A percentile compares a stretch with the other conserved stretches of the same genome.
Conservation (phyloP, 106 monocot species). For the Ottelia alismoides region DNA sequence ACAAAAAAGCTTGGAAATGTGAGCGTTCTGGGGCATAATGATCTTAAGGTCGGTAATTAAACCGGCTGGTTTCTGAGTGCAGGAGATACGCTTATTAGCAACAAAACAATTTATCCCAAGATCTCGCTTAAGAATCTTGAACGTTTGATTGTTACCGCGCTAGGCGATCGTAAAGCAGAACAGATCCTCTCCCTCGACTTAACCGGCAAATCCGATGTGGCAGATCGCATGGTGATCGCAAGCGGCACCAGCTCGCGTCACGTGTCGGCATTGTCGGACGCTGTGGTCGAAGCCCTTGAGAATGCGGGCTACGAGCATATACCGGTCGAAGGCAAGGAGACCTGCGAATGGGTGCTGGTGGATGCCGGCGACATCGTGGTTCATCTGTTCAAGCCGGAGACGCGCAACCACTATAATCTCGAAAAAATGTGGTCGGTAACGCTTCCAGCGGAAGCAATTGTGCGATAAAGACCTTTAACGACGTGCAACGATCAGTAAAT, state of each 20-base stretch:
- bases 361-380: neutral
- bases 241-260: neutral
- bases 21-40: too few species aligned
- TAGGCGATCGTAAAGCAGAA: neutral
- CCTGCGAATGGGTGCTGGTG: neutral
- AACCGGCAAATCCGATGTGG: neutral
- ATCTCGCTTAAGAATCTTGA: too few species aligned
- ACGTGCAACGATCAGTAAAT: too few species aligned
- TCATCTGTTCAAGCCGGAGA: neutral
- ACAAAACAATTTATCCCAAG: too few species aligned
- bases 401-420: neutral
- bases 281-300: neutral
- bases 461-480: too few species aligned
- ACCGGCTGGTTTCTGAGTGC: too few species aligned
- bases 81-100: too few species aligned
- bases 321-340: neutral
- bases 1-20: too few species aligned
- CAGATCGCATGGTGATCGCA: neutral
- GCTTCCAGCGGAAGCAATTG: too few species aligned
- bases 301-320: neutral
- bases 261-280: neutral
- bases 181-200: neutral
- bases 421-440: too few species aligned
- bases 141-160: too few species aligned
- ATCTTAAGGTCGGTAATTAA: too few species aligned